Evolutionary conservation across 768 basidiomycete species (phyloP), one percentile per base, ranked within the genome.

Genomic region (Pleurotus tuber-regium): DNA sequence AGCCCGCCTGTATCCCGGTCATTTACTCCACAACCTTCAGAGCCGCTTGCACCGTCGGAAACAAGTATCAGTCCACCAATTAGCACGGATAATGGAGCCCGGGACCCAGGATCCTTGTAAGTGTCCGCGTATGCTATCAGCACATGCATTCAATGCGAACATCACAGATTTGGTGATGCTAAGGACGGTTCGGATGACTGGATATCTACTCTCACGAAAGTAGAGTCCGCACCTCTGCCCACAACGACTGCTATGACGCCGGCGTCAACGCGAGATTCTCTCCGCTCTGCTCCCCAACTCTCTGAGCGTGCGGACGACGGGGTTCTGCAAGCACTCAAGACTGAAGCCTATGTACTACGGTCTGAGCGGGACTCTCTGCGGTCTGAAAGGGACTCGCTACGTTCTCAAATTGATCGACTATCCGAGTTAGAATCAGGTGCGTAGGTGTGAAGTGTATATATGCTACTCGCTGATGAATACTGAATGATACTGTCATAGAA

Each of bases 101-200:
- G 67, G 55, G 80, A 84, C 59, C 64, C 84, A 47, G 75, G 73
- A 57, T 84, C 86, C 67, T 66, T 89, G 87, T 88, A 77, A 61
- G 87, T 79, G 55, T 63, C 66, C 64, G 55, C 16, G 35, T 49
- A 29, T 33, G 43, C 23, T 31, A 9, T 52, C 9, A 28, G 21
- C 35, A 21, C 48, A n/a, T 8, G 44, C 54, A 46, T 44, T n/a
- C 19, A 12, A n/a, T 24, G 35, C 35, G 35, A 38, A 38, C 49
- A 19, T 54, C 26, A 53, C 54, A 66, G 66, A 55, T 85, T 82
- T 61, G 46, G 46, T 18, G 31, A 48, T 24, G 55, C 67, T 7
- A 72, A 76, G 53, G 74, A 71, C 51, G 74, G 72, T 36, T 72
- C 76, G 21, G 77, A 81, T 26, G 72, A 71, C 53, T 89, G 88